A percentile compares a stretch with the other conserved stretches of the same genome.
Evolutionary conservation across 1,139 yeast genomes (phyloP).

Genomic region (Meyerozyma sp.): DNA sequence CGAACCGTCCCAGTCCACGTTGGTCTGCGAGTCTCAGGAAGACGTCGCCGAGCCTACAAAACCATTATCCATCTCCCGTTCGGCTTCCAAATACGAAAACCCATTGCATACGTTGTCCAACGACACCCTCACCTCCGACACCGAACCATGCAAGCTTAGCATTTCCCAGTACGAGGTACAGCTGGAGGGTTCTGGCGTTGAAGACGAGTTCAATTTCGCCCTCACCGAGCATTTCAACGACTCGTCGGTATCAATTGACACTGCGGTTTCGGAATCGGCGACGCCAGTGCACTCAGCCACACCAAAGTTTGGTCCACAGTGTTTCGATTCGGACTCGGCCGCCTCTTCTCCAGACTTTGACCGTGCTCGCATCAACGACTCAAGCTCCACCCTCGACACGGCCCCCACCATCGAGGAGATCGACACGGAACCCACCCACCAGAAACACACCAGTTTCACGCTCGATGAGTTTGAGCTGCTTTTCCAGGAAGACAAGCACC

Average conservation of each 20-base stretch:
- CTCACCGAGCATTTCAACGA: background rate
- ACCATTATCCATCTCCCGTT: constrained; percentile 22
- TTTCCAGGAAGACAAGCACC: too few species aligned
- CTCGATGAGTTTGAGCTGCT: background rate
- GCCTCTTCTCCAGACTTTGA: background rate
- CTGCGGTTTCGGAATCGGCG: background rate
- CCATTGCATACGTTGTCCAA: constrained; percentile 1
- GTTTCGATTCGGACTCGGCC: background rate
- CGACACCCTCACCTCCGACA: background rate
- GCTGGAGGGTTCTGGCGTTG: background rate
- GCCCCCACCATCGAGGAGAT: background rate
- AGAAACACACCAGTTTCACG: background rate
- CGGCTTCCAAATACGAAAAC: background rate
- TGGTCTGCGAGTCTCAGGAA: constrained; percentile 16
- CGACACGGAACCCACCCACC: background rate
- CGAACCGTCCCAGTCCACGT: constrained; percentile 20
- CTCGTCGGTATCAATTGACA: background rate
- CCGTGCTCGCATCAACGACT: background rate
- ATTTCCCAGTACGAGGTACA: background rate
- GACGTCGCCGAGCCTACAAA: constrained; percentile 10
- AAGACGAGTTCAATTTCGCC: background rate
- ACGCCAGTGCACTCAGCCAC: too few species aligned
- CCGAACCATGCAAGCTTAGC: constrained; percentile 1
- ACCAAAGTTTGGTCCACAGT: too few species aligned
- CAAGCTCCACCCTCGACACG: background rate